Evolutionary conservation across 331 rosid species (phyloP), one percentile per base, ranked within the genome.

Genomic region (Quercus phellos): DNA sequence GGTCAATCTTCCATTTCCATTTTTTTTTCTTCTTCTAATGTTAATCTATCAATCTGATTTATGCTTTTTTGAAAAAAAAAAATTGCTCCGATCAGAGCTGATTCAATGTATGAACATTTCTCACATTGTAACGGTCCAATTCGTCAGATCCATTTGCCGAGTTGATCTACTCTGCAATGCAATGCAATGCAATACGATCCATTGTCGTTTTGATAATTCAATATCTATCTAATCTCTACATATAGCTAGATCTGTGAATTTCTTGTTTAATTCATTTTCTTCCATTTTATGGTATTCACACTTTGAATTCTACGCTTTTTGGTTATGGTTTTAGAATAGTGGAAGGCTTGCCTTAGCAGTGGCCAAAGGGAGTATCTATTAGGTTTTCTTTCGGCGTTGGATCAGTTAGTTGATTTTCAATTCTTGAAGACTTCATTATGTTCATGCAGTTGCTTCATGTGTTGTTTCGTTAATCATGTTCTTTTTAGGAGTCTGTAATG

Each of bases 211-310:
- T 30, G 51, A 61, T 24, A 24, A 72, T 64, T 85, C 51, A 55
- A 46, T 79, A 76, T 51, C 30, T 56, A 6, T 69, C 11, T 29
- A 2, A 38, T 38, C 42, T 35, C 0, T 35, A 6, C 0, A 6
- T 6, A 6, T 35, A 82, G 81, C 72, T 78, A 83, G 96, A 89
- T 90, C 87, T 70, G 17, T 58, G 73, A 64, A 56, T 74, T 35
- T 58, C 14, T 74, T 21, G 35, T 10, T 73, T 34, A 10, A 26
- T 32, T 32, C 38, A 42, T 22, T 21, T 30, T 17, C n/a, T n/a
- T 6, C 72, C 26, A 17, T 17, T 68, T 34, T 17, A 18, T 38
- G 46, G 46, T 38, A 32, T 34, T 35, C 21, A 5, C 19, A 17
- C 8, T 38, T 74, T 76, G 80, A 72, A 55, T 66, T 78, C 50